These are phyloP conservation scores for Kalmusia sp. DNA, from an alignment of 2,329 filamentous ascomycete species.

Conservation along the genomic window DNA sequence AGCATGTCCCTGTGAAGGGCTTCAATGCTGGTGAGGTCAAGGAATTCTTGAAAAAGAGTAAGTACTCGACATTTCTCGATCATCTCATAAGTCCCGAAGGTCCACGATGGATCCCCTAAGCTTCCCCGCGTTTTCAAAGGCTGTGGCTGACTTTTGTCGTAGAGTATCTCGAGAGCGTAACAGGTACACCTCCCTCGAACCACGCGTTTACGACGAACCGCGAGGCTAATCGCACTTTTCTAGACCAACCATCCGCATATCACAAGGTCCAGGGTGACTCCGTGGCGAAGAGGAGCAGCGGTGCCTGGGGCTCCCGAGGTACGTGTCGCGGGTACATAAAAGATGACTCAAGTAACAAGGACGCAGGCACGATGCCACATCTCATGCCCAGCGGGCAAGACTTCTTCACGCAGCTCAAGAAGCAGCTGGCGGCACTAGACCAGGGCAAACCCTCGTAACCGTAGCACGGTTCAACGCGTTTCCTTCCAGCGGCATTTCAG, in stretches of 20 bases:
- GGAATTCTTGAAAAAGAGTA: slow-evolving; percentile 51
- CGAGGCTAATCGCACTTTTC: slow-evolving; percentile 23
- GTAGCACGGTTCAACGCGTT: slow-evolving; percentile 23
- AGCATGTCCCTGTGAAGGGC: slow-evolving; percentile 46
- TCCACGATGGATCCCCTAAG: background rate
- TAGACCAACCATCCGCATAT: slow-evolving; percentile 41
- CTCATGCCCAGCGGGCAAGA: slow-evolving; percentile 54
- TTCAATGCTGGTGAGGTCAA: slow-evolving; percentile 55
- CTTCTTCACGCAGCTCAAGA: slow-evolving; percentile 55
- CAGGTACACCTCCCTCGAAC: slow-evolving; percentile 26
- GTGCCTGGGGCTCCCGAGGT: slow-evolving; percentile 51
- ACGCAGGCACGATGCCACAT: slow-evolving; percentile 44
- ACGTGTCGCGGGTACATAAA: slow-evolving; percentile 14
- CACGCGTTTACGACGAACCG: slow-evolving; percentile 10
- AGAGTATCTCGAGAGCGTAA: slow-evolving; percentile 39
- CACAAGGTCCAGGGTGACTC: slow-evolving; percentile 50
- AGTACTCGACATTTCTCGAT: slow-evolving; percentile 15
- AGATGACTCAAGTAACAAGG: slow-evolving; percentile 17
- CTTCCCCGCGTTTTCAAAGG: background rate
- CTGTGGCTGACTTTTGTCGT: slow-evolving; percentile 24
- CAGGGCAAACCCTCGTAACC: slow-evolving; percentile 41
- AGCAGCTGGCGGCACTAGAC: slow-evolving; percentile 52
- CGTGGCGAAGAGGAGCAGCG: slow-evolving; percentile 45
- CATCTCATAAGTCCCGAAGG: background rate
- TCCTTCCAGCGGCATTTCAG: slow-evolving; percentile 41